Conservation (phyloP, 805 yeast genomes). For the Zygosaccharomyces siamensis region DNA sequence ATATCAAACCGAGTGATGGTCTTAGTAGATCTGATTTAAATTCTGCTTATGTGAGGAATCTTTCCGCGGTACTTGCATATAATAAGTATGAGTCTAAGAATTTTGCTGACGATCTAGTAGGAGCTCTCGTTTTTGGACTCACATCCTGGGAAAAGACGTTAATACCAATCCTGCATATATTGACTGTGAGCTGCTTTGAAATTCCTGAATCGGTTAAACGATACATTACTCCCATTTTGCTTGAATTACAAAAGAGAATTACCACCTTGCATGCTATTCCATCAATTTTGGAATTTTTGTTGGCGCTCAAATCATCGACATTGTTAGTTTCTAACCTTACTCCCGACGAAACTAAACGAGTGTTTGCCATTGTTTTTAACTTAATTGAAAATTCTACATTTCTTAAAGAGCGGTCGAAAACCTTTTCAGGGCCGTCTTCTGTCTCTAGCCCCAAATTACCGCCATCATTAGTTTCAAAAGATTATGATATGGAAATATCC, state of each 20-base stretch:
- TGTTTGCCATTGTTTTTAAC: constrained; percentile 78
- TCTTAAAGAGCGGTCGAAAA: constrained; percentile 20
- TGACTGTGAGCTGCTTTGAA: constrained; percentile 77
- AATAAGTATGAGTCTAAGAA: constrained; percentile 47
- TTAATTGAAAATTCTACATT: constrained; percentile 70
- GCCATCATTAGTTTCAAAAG: constrained; percentile 31
- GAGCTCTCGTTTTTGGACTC: constrained; percentile 54
- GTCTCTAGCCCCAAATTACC: background rate
- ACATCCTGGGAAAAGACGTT: constrained; percentile 77
- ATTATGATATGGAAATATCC: constrained; percentile 47
- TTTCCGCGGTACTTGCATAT: constrained; percentile 61
- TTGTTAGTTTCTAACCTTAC: constrained; percentile 65
- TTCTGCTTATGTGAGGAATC: constrained; percentile 56
- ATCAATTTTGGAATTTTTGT: constrained; percentile 69
- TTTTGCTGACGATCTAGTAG: constrained; percentile 61
- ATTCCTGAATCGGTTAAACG: constrained; percentile 69
- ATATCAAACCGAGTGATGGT: constrained; percentile 39
- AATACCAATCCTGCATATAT: constrained; percentile 68
- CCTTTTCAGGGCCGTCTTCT: background rate
- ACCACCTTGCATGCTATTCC: constrained; percentile 65
- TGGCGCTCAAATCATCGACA: constrained; percentile 62
- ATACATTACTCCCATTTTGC: constrained; percentile 60
- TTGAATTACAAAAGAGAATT: constrained; percentile 69
- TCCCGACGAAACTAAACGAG: constrained; percentile 69
- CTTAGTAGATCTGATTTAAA: constrained; percentile 58